Evolutionary conservation across 2,329 filamentous ascomycete species (phyloP).

Genomic region (Aspergillaceae sp.): DNA sequence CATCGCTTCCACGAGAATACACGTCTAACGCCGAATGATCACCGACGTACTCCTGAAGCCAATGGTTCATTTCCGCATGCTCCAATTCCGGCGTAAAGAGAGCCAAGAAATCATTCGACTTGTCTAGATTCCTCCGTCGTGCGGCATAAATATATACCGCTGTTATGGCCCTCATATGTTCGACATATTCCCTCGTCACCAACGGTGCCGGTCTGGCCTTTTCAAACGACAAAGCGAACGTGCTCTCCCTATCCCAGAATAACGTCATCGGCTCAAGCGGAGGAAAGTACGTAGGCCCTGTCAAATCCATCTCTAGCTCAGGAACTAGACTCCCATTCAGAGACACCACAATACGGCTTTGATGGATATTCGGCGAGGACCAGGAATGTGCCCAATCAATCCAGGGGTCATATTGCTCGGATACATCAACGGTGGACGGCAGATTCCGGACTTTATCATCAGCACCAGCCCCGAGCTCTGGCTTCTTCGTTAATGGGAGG

Average conservation of each 20-base stretch:
- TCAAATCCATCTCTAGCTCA: constrained; percentile 14
- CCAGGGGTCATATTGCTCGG: constrained; percentile 24
- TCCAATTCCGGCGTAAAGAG: constrained; percentile 20
- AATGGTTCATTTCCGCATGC: constrained; percentile 9
- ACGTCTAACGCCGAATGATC: constrained; percentile 14
- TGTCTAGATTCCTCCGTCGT: constrained; percentile 2
- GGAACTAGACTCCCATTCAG: constrained; percentile 7
- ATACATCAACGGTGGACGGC: constrained; percentile 15
- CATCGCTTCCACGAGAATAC: constrained; percentile 4
- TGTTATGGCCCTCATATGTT: constrained; percentile 25
- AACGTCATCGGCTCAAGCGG: constrained; percentile 16
- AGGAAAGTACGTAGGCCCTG: constrained; percentile 11
- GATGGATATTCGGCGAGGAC: constrained; percentile 14
- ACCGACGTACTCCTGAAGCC: constrained; percentile 15
- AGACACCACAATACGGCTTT: constrained; percentile 14
- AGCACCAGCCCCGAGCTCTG: constrained; percentile 11
- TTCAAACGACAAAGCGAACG: constrained; percentile 13
- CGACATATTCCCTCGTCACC: constrained; percentile 13
- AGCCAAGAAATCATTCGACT: constrained; percentile 16
- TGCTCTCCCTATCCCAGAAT: constrained; percentile 21
- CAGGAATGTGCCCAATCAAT: constrained; percentile 20
- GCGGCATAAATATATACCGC: constrained; percentile 19
- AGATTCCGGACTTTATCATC: constrained; percentile 1
- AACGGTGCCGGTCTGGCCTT: constrained; percentile 3
- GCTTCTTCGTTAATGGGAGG: constrained; percentile 48